Evolutionary conservation across 805 yeast genomes (phyloP).

Genomic region (Candida sithepensis): DNA sequence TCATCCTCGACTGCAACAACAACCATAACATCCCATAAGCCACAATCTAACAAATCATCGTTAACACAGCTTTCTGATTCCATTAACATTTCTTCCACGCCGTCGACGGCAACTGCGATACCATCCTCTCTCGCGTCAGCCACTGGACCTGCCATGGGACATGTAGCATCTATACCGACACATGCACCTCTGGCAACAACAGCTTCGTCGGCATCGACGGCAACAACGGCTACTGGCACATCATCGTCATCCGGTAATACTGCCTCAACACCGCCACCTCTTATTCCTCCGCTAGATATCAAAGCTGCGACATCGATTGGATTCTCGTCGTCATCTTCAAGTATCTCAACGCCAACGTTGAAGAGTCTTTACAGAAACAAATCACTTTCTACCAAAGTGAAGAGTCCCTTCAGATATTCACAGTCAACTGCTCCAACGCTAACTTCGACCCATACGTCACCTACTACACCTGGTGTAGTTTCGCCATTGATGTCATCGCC

Average conservation of each 20-base stretch:
- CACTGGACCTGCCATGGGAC: no score
- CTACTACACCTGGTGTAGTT: not conserved
- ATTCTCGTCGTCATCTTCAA: not conserved
- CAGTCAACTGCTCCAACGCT: slow-evolving; percentile 12
- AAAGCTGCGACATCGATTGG: not conserved
- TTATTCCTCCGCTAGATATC: not conserved
- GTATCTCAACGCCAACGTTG: not conserved
- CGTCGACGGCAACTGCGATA: not conserved
- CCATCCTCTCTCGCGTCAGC: not conserved
- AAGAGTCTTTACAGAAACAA: slow-evolving; percentile 4
- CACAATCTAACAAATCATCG: not conserved
- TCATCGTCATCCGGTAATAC: not conserved
- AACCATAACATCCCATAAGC: no score
- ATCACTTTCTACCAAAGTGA: slow-evolving; percentile 17
- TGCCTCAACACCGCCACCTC: not conserved
- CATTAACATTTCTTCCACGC: not conserved
- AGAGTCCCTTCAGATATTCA: slow-evolving; percentile 17
- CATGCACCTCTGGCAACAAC: slow-evolving; percentile 10
- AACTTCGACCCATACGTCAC: not conserved
- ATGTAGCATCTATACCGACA: not conserved
- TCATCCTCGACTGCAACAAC: no score
- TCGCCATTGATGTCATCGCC: not conserved
- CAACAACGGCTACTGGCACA: not conserved
- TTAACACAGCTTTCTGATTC: not conserved
- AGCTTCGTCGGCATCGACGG: slow-evolving; percentile 2